These are phyloP conservation scores for Coemansia sp. DNA, from an alignment of 192 early-diverging fungal genomes.

Conservation along the genomic window DNA sequence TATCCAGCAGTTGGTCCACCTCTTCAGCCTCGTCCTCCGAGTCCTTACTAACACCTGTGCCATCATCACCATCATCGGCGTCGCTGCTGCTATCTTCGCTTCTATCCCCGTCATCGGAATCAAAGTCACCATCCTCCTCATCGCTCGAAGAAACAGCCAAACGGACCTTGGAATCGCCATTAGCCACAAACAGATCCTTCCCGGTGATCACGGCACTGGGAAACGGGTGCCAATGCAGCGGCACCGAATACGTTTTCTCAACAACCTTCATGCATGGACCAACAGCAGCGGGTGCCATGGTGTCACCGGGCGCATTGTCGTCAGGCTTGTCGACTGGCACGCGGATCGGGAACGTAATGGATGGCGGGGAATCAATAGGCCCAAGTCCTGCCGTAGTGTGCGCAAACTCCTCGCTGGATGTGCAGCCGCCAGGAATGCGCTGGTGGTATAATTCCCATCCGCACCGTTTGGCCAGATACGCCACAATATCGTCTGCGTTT, in stretches of 20 bases:
- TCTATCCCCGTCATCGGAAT: slow-evolving; percentile 5
- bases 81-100: background rate
- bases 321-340: slow-evolving; percentile 4
- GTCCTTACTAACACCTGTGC: background rate
- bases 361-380: slow-evolving; percentile 11
- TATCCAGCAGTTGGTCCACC: too few relatives aligned
- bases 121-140: slow-evolving; percentile 23
- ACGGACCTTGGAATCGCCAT: slow-evolving; percentile 27
- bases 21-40: background rate
- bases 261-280: background rate
- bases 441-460: slow-evolving; percentile 76
- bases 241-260: slow-evolving; percentile 27
- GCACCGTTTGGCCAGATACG: slow-evolving; percentile 68
- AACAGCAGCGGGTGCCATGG: background rate
- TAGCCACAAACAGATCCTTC: slow-evolving; percentile 43
- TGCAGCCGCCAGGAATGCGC: slow-evolving; percentile 62
- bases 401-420: slow-evolving; percentile 43
- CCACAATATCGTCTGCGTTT: slow-evolving; percentile 80
- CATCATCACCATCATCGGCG: background rate
- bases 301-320: background rate
- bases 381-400: background rate
- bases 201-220: slow-evolving; percentile 37
- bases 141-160: slow-evolving; percentile 40
- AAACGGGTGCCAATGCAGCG: slow-evolving; percentile 51
- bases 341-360: slow-evolving; percentile 14